phyloP scores from a whole-genome alignment of 306 rosid genomes.

The Acacia melanoxylon region DNA sequence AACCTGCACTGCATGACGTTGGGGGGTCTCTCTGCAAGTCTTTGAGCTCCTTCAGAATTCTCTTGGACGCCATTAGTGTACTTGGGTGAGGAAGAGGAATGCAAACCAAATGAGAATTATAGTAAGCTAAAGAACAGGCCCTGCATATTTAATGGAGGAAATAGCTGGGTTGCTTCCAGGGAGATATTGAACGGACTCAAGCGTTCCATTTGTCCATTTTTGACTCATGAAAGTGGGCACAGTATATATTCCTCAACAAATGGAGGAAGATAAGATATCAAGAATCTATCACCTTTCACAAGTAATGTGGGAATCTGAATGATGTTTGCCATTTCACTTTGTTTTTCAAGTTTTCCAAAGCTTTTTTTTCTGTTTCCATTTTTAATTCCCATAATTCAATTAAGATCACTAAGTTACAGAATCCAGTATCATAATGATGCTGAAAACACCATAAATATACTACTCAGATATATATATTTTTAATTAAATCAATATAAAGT shows the following conservation, averaged over 20 bases:
- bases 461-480: neutral
- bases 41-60: constrained; percentile 89
- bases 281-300: constrained; percentile 39
- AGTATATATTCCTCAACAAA: constrained; percentile 60
- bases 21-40: constrained; percentile 98
- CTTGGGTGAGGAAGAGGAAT: constrained; percentile 1
- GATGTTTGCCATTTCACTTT: constrained; percentile 30
- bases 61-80: constrained; percentile 76
- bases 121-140: constrained; percentile 17
- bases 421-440: neutral
- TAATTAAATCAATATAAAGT: neutral
- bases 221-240: constrained; percentile 62
- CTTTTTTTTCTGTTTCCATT: neutral
- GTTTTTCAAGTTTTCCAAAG: constrained; percentile 1
- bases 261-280: constrained; percentile 42
- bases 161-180: constrained; percentile 21
- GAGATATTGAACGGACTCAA: constrained; percentile 31
- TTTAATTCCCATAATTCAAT: neutral
- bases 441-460: neutral
- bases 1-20: constrained; percentile 98
- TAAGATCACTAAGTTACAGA: neutral
- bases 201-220: constrained; percentile 42
- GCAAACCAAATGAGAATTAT: constrained; percentile 22
- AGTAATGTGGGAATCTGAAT: constrained; percentile 3
- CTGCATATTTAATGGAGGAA: constrained; percentile 49